Evolutionary conservation across 2,329 filamentous ascomycete species (phyloP).

Genomic region (Coniosporium tulheliwenetii): DNA sequence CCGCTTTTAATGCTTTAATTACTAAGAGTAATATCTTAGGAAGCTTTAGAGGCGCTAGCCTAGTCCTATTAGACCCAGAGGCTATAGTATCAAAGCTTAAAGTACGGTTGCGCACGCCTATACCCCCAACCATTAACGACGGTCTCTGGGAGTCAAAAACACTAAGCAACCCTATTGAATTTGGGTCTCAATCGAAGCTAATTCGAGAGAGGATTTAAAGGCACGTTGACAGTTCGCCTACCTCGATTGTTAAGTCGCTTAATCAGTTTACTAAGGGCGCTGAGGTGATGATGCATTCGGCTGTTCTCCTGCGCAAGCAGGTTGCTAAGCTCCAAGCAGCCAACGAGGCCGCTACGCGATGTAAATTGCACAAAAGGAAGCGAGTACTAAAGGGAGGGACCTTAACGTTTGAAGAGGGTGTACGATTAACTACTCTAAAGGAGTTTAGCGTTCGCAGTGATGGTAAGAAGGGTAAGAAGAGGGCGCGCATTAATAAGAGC

Average conservation of each 20-base stretch:
- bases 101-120: constrained; percentile 9
- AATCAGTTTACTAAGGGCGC: no score
- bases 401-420: not conserved
- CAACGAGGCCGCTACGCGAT: no score
- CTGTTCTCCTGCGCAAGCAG: no score
- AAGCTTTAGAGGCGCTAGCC: constrained; percentile 16
- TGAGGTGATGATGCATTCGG: no score
- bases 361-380: not conserved
- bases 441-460: not conserved
- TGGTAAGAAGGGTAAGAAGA: not conserved
- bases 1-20: constrained; percentile 11
- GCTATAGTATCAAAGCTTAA: constrained; percentile 17
- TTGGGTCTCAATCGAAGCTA: no score
- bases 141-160: constrained; percentile 1
- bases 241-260: no score
- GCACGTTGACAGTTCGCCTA: no score
- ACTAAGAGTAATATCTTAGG: constrained; percentile 12
- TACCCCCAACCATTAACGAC: constrained; percentile 3
- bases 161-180: no score
- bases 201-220: no score
- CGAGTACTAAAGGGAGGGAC: not conserved
- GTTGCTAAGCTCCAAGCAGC: no score
- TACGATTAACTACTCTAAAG: not conserved
- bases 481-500: not conserved
- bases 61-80: constrained; percentile 16